Percentiles rank a stretch among this genome's conserved stretches.
These are phyloP conservation scores for Raphanus sativus DNA, from an alignment of 345 rosid species.

Conservation along the genomic window DNA sequence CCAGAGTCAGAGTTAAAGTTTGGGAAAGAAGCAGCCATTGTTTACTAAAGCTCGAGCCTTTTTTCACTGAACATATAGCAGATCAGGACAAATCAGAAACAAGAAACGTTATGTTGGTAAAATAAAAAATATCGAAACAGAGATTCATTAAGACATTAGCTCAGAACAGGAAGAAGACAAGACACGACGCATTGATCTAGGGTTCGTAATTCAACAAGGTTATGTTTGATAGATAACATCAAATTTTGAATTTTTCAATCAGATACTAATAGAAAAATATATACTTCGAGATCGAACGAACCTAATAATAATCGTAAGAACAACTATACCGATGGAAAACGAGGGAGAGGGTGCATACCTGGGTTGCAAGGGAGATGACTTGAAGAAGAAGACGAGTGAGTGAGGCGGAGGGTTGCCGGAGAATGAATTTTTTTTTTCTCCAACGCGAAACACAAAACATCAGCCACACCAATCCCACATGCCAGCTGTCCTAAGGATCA, in stretches of 20 bases:
- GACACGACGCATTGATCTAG: neutral
- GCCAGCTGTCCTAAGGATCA: too few species aligned
- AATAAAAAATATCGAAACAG: neutral
- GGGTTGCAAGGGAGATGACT: neutral
- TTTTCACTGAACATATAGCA: slow-evolving; percentile 19
- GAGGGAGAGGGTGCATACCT: neutral
- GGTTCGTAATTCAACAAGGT: neutral
- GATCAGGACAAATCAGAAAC: neutral
- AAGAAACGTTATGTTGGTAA: neutral
- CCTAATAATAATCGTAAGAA: neutral
- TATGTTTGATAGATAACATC: neutral
- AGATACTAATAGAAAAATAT: neutral
- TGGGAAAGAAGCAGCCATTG: slow-evolving; percentile 67
- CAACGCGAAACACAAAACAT: too few species aligned
- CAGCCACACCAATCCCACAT: too few species aligned
- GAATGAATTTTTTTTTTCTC: too few species aligned
- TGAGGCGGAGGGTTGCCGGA: neutral
- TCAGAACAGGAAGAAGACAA: neutral
- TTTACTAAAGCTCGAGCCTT: neutral
- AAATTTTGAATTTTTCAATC: neutral
- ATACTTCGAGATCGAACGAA: neutral
- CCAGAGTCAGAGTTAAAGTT: slow-evolving; percentile 59
- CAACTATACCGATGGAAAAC: neutral
- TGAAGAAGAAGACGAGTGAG: neutral
- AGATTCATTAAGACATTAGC: neutral